Percentiles rank a stretch among this genome's conserved stretches.
These are phyloP conservation scores for Aspergillus arachidicola DNA, from an alignment of 2,329 filamentous ascomycete species.

Conservation along the genomic window DNA sequence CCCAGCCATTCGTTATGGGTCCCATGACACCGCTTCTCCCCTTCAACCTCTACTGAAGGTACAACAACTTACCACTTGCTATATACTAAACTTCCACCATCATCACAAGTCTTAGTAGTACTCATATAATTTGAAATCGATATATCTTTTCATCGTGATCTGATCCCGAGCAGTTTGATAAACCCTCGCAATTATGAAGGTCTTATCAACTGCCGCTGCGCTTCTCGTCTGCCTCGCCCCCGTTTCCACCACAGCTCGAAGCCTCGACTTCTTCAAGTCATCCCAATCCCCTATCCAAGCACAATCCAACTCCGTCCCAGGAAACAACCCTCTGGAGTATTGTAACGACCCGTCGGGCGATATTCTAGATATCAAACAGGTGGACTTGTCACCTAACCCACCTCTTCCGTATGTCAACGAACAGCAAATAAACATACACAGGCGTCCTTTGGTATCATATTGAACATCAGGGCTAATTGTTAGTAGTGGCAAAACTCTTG, in stretches of 20 bases:
- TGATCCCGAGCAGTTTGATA: neutral
- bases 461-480: slow-evolving; percentile 16
- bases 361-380: slow-evolving; percentile 73
- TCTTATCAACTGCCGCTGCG: slow-evolving; percentile 36
- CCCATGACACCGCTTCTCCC: slow-evolving; percentile 21
- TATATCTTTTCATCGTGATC: neutral
- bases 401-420: slow-evolving; percentile 71
- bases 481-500: slow-evolving; percentile 72
- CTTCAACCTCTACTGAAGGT: neutral
- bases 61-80: neutral
- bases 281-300: slow-evolving; percentile 54
- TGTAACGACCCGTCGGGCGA: slow-evolving; percentile 72
- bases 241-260: slow-evolving; percentile 47
- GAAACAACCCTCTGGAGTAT: slow-evolving; percentile 81
- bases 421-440: neutral
- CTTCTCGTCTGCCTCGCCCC: slow-evolving; percentile 50
- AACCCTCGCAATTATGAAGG: slow-evolving; percentile 41
- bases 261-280: slow-evolving; percentile 52
- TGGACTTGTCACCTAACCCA: slow-evolving; percentile 84
- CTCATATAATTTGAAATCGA: neutral
- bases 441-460: neutral
- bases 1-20: slow-evolving; percentile 6
- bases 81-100: neutral
- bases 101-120: neutral
- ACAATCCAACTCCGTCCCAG: slow-evolving; percentile 67